phyloP scores from a whole-genome alignment of 163 green algal species.

The Prototheca stagnorum region DNA sequence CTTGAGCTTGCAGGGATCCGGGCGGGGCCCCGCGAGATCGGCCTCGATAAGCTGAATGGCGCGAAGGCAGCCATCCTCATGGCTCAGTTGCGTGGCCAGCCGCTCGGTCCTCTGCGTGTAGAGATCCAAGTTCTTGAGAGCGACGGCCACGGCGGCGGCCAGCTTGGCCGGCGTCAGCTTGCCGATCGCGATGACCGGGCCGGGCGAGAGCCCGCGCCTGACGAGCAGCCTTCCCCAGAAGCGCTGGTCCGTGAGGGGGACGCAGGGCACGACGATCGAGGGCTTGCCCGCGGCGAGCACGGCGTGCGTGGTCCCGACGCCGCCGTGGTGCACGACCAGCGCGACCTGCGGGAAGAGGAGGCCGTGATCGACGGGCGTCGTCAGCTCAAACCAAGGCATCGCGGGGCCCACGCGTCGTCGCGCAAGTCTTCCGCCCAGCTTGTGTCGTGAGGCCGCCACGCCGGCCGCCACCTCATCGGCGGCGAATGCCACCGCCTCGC shows the following conservation, averaged over 20 bases:
- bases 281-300: constrained; percentile 4
- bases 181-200: neutral
- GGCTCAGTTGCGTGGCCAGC: neutral
- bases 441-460: neutral
- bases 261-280: neutral
- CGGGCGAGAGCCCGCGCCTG: neutral
- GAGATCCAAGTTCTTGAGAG: neutral
- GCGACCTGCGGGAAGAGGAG: constrained; percentile 55
- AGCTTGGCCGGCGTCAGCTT: neutral
- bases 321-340: constrained; percentile 65
- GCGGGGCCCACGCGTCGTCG: too few species aligned
- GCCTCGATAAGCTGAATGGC: neutral
- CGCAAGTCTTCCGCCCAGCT: neutral
- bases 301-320: constrained; percentile 48
- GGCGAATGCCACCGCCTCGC: neutral
- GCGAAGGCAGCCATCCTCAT: neutral
- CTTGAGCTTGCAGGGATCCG: too few species aligned
- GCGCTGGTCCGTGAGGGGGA: constrained; percentile 2
- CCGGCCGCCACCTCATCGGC: too few species aligned
- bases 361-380: constrained; percentile 26
- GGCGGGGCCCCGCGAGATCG: neutral
- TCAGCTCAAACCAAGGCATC: constrained; percentile 1
- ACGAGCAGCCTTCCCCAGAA: constrained; percentile 1
- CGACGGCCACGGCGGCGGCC: neutral
- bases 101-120: neutral